A percentile compares a stretch with the other conserved stretches of the same genome.
Evolutionary conservation across 2,329 filamentous ascomycete species (phyloP).

Genomic region (Plenodomus lindquistii): DNA sequence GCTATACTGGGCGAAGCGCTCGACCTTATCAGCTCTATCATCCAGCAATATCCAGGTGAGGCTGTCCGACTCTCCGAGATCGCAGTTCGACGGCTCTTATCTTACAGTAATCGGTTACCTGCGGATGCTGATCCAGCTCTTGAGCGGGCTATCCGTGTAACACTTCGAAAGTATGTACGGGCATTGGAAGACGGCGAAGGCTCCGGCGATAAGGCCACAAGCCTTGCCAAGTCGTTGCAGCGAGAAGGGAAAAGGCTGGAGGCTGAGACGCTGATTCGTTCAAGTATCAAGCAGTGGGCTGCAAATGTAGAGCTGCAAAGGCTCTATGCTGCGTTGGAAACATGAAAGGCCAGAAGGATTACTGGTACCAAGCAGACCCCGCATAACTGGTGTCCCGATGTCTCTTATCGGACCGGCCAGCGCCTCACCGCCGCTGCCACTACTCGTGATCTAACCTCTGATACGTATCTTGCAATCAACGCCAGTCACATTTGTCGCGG

Average conservation of each 20-base stretch:
- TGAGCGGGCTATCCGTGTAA: slow-evolving; percentile 54
- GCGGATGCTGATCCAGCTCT: slow-evolving; percentile 58
- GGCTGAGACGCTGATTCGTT: slow-evolving; percentile 28
- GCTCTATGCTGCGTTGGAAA: slow-evolving; percentile 25
- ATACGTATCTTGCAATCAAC: slow-evolving; percentile 10
- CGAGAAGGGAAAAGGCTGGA: slow-evolving; percentile 33
- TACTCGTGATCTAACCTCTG: slow-evolving; percentile 18
- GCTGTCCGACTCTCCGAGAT: slow-evolving; percentile 49
- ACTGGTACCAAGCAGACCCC: slow-evolving; percentile 22
- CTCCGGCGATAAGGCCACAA: slow-evolving; percentile 31
- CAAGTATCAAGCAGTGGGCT: slow-evolving; percentile 34
- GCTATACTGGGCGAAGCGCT: slow-evolving; percentile 69
- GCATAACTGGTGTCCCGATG: slow-evolving; percentile 16
- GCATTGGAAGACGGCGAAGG: slow-evolving; percentile 25
- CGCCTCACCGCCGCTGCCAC: slow-evolving; percentile 27
- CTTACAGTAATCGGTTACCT: slow-evolving; percentile 44
- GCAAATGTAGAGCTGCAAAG: slow-evolving; percentile 34
- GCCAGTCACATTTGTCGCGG: slow-evolving; percentile 17
- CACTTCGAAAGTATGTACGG: slow-evolving; percentile 44
- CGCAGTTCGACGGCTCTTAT: slow-evolving; percentile 55
- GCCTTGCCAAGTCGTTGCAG: slow-evolving; percentile 25
- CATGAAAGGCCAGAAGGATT: slow-evolving; percentile 19
- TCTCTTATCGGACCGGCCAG: slow-evolving; percentile 16
- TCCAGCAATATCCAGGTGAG: slow-evolving; percentile 42
- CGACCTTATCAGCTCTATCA: slow-evolving; percentile 60